A percentile compares a stretch with the other conserved stretches of the same genome.
phyloP scores from a whole-genome alignment of 331 rosid species.

The Pyracantha coccinea region DNA sequence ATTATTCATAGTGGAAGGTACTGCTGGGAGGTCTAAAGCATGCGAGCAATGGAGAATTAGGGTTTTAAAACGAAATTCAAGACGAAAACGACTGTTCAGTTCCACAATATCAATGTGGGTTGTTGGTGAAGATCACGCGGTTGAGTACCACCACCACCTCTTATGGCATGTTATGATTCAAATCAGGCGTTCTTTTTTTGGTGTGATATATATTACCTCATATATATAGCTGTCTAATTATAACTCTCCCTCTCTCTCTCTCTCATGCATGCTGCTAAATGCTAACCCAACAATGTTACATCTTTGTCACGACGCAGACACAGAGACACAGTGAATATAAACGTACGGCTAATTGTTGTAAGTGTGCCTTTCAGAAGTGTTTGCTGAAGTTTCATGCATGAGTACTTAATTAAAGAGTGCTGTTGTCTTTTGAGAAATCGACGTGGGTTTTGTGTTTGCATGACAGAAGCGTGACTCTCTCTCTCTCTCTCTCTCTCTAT shows the following conservation, averaged over 20 bases:
- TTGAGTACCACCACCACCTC: constrained; percentile 4
- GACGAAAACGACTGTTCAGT: constrained; percentile 27
- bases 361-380: constrained; percentile 38
- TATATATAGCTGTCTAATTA: neutral
- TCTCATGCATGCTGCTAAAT: neutral
- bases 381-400: constrained; percentile 73
- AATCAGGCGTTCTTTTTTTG: constrained; percentile 13
- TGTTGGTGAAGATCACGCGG: constrained; percentile 26
- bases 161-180: constrained; percentile 20
- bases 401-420: constrained; percentile 22
- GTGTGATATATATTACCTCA: neutral
- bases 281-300: neutral
- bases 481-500: too few species aligned
- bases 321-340: constrained; percentile 27
- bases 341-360: constrained; percentile 15
- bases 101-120: constrained; percentile 32
- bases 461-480: constrained; percentile 18
- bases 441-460: constrained; percentile 35
- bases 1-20: neutral
- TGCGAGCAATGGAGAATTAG: constrained; percentile 19
- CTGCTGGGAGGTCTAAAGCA: neutral
- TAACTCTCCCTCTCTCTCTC: constrained; percentile 8
- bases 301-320: neutral
- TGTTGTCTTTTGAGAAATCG: constrained; percentile 20
- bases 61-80: constrained; percentile 23